These are phyloP conservation scores for Pezicula carpinea DNA, from an alignment of 2,329 filamentous ascomycete genomes.

Conservation along the genomic window DNA sequence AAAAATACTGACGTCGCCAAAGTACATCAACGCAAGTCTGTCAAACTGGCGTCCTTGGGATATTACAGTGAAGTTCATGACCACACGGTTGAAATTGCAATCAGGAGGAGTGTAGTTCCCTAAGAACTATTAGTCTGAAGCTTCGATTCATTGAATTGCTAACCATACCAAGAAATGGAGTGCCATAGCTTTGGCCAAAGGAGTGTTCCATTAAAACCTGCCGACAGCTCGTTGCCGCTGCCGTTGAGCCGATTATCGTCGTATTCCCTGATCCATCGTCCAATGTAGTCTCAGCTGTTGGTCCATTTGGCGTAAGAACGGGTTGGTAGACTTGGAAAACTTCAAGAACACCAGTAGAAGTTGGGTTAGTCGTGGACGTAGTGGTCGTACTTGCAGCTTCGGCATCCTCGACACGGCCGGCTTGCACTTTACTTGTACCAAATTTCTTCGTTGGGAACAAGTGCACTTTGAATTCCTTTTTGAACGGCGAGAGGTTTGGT, in stretches of 20 bases:
- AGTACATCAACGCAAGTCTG: conserved; percentile 68
- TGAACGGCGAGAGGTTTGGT: no score
- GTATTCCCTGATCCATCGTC: conserved; percentile 22
- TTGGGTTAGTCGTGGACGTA: conserved; percentile 18
- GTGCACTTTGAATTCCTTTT: no score
- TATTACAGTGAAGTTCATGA: conserved; percentile 71
- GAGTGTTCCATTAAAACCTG: conserved; percentile 63
- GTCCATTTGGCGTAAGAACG: conserved; percentile 46
- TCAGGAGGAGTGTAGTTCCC: conserved; percentile 61
- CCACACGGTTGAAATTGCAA: conserved; percentile 69
- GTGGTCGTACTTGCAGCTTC: conserved; percentile 7
- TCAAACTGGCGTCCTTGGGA: conserved; percentile 73
- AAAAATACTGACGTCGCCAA: conserved; percentile 47
- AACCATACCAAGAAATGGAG: conserved; percentile 63
- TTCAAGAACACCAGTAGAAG: conserved; percentile 40
- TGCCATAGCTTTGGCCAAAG: conserved; percentile 70
- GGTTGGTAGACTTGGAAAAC: conserved; percentile 69
- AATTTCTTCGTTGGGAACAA: background rate
- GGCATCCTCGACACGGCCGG: conserved; percentile 18
- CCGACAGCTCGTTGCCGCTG: conserved; percentile 36
- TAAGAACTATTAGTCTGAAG: conserved; percentile 25
- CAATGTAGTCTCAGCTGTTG: conserved; percentile 32
- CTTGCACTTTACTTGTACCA: background rate
- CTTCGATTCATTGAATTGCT: background rate
- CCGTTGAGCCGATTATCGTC: conserved; percentile 17